phyloP scores from a whole-genome alignment of 768 basidiomycete genomes.

The Russula emetica region DNA sequence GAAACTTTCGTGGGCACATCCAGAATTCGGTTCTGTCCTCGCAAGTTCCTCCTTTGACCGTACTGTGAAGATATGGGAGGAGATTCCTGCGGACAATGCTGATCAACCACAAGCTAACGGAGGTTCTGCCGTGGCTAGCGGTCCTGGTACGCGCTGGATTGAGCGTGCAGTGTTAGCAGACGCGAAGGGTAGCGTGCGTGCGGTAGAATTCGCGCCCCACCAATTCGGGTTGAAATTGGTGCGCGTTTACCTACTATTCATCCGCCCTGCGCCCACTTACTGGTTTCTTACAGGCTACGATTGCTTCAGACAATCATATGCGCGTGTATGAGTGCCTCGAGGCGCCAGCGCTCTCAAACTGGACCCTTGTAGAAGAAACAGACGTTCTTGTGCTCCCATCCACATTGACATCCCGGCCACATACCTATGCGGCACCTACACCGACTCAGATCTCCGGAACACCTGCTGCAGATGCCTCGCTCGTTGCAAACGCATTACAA shows the following conservation, averaged over 20 bases:
- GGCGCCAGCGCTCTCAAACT: slow-evolving; percentile 62
- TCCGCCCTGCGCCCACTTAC: neutral
- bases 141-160: slow-evolving; percentile 51
- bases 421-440: slow-evolving; percentile 61
- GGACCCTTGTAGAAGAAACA: slow-evolving; percentile 74
- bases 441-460: slow-evolving; percentile 57
- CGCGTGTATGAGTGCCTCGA: slow-evolving; percentile 90
- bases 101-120: slow-evolving; percentile 34
- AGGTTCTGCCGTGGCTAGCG: slow-evolving; percentile 19
- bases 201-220: slow-evolving; percentile 82
- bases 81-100: slow-evolving; percentile 38
- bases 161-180: slow-evolving; percentile 75
- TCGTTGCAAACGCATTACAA: slow-evolving; percentile 62
- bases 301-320: slow-evolving; percentile 82
- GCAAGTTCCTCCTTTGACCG: slow-evolving; percentile 89
- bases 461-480: slow-evolving; percentile 49
- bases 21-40: slow-evolving; percentile 84
- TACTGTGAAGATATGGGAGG: slow-evolving; percentile 91
- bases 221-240: slow-evolving; percentile 88
- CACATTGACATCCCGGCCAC: slow-evolving; percentile 41
- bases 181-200: slow-evolving; percentile 79
- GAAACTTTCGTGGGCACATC: slow-evolving; percentile 84
- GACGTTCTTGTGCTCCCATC: slow-evolving; percentile 59
- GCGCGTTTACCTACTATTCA: slow-evolving; percentile 31
- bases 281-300: slow-evolving; percentile 57